Conservation (phyloP, 1,139 yeast species). For the Suhomyces wounanorum region DNA sequence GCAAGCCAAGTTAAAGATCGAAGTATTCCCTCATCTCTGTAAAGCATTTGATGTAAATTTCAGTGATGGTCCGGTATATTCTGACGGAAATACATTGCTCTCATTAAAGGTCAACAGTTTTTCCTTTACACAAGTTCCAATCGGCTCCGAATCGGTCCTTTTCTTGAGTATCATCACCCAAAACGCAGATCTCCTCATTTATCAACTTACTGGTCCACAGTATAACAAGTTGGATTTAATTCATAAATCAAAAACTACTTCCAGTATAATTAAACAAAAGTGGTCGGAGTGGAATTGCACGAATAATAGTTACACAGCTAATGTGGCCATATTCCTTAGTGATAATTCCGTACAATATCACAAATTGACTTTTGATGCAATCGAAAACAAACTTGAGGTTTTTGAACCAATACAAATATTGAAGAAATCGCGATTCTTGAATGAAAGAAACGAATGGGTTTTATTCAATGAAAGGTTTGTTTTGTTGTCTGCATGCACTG, state of each 20-base stretch:
- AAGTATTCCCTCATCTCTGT: slow-evolving; percentile 31
- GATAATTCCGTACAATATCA: slow-evolving; percentile 24
- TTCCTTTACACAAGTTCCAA: slow-evolving; percentile 24
- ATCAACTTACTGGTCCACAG: slow-evolving; percentile 17
- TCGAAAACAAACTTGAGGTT: not conserved
- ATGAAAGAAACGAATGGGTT: slow-evolving; percentile 11
- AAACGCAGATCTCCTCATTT: slow-evolving; percentile 23
- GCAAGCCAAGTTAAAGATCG: slow-evolving; percentile 28
- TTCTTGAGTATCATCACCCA: slow-evolving; percentile 22
- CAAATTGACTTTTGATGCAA: slow-evolving; percentile 11
- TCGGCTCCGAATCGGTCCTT: slow-evolving; percentile 14
- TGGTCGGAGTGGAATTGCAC: slow-evolving; percentile 27
- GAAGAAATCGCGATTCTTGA: slow-evolving; percentile 8
- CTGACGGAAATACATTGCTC: slow-evolving; percentile 18
- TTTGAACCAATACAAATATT: slow-evolving; percentile 3
- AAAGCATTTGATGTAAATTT: slow-evolving; percentile 21
- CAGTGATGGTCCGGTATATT: slow-evolving; percentile 16
- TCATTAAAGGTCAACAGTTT: slow-evolving; percentile 34
- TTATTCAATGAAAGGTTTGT: not conserved
- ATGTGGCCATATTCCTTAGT: slow-evolving; percentile 17
- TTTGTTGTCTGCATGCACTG: slow-evolving; percentile 14
- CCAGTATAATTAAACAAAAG: slow-evolving; percentile 21
- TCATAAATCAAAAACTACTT: slow-evolving; percentile 9
- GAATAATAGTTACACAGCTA: slow-evolving; percentile 8
- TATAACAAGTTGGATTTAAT: slow-evolving; percentile 15